These are phyloP conservation scores for Suillus americanus DNA, from an alignment of 768 basidiomycete species.

Conservation along the genomic window DNA sequence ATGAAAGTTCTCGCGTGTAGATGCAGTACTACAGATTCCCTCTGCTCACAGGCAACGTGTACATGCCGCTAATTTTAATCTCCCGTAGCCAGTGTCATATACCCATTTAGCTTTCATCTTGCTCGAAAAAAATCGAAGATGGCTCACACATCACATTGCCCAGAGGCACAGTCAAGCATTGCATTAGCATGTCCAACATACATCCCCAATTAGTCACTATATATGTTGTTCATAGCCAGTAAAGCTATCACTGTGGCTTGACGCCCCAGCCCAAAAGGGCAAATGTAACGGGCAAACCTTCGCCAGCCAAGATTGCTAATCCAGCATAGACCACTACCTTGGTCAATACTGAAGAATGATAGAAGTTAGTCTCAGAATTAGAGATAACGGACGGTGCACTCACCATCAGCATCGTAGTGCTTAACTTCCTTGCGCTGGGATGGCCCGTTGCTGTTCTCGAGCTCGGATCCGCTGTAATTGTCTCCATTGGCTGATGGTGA, in stretches of 20 bases:
- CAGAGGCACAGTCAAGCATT: too few species aligned
- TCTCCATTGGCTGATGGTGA: slow-evolving; percentile 13
- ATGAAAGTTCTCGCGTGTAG: background rate
- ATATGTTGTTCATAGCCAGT: background rate
- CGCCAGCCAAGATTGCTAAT: slow-evolving; percentile 68
- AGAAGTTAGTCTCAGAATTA: slow-evolving; percentile 4
- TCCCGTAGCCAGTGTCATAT: background rate
- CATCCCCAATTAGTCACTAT: background rate
- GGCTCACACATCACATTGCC: background rate
- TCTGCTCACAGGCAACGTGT: background rate
- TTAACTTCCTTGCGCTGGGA: slow-evolving; percentile 38
- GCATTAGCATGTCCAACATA: background rate
- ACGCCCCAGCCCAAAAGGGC: slow-evolving; percentile 71
- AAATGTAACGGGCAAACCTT: slow-evolving; percentile 66
- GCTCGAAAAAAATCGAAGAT: background rate
- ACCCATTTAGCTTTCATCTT: background rate
- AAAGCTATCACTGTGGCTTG: slow-evolving; percentile 30
- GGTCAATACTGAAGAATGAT: slow-evolving; percentile 60
- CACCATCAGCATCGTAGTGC: slow-evolving; percentile 87
- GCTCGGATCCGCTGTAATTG: slow-evolving; percentile 23
- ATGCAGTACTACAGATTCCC: background rate
- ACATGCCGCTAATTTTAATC: background rate
- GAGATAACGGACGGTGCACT: slow-evolving; percentile 26
- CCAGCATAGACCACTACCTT: slow-evolving; percentile 91
- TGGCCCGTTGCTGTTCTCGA: slow-evolving; percentile 31